Conservation (phyloP, 176 grass and related monocot species). For the Cenchrus americanus region DNA sequence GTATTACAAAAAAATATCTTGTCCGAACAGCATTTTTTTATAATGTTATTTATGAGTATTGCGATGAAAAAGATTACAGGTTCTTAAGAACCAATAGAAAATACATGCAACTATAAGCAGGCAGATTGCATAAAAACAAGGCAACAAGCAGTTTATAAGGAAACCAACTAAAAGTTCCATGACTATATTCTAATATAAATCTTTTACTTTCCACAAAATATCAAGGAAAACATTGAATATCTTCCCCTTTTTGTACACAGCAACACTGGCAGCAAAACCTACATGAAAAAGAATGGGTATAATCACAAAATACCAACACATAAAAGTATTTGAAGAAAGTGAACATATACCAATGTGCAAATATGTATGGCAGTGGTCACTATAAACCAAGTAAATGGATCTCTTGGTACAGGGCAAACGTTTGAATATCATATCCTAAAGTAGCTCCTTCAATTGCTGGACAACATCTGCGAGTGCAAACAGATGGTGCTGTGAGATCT, state of each 20-base stretch:
- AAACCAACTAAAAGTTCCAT: not conserved
- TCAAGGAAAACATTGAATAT: not conserved
- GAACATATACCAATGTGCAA: too few relatives aligned
- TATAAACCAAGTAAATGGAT: constrained; percentile 10
- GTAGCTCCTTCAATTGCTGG: constrained; percentile 81
- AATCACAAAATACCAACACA: too few relatives aligned
- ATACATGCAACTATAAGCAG: too few relatives aligned
- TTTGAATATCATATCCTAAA: constrained; percentile 38
- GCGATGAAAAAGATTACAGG: too few relatives aligned
- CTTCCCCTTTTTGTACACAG: constrained; percentile 25
- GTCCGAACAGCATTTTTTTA: too few relatives aligned
- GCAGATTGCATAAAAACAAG: too few relatives aligned
- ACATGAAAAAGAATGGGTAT: constrained; percentile 12
- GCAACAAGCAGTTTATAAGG: not conserved
- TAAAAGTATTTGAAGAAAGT: constrained; percentile 6
- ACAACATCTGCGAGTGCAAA: constrained; percentile 75
- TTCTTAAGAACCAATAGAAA: too few relatives aligned
- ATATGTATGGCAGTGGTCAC: constrained; percentile 4
- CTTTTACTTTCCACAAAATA: not conserved
- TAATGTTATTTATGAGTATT: too few relatives aligned
- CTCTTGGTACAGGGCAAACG: constrained; percentile 24
- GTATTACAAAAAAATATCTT: too few relatives aligned
- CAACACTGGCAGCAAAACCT: constrained; percentile 14
- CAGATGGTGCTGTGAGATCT: constrained; percentile 8
- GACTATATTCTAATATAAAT: not conserved